Base-by-base conservation (phyloP, 371 early-diverging fungal species). In the Polyrhizophydium stewartii region DNA sequence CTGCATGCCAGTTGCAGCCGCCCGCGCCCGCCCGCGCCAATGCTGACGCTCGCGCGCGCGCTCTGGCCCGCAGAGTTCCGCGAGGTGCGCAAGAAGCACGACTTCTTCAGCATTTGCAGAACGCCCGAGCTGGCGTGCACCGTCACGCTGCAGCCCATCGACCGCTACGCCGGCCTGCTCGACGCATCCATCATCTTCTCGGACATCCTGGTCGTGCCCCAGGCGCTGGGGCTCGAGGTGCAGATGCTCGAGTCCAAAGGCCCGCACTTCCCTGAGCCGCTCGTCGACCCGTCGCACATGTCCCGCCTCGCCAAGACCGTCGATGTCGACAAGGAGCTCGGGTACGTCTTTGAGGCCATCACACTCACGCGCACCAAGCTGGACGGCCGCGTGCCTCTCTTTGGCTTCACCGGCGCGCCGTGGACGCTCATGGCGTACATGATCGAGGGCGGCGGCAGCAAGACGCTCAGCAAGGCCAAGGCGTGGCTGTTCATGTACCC, bases 391-490 rank as follows among this genome's bases (percentile, higher is more conserved):
- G 93, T 92, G 5, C 96, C 97, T 30, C 78, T 98, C 70, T 87
- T 92, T 73, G 98, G 98, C 7, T 98, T 98, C 65, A 85, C 84
- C 35, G 98, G 98, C 25, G 96, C 96, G 1, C 98, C 98, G 10
- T 98, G 97, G 97, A 98, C 98, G 24, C 81, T 97, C 56, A 91
- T 96, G 92, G 92, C 94, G 3, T 97, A 97, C 68, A 95, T 96
- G 96, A 89, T 97, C 66, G 98, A 96, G 74, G 96, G 98, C n/a
- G 94, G 95, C 49, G 94, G 96, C 38, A 91, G 92, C 72, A 95
- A 92, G 73, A 93, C 89, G 0, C 76, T 94, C 57, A 77, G 86
- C 41, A 90, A 90, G 71, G 92, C 95, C 46, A 96, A 95, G 77
- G 71, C 84, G 21, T 98, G 92, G 92, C 77, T 98, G 50, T 91